Evolutionary conservation across 2,329 filamentous ascomycete species (phyloP).

Genomic region (Paecilomyces fulvus): DNA sequence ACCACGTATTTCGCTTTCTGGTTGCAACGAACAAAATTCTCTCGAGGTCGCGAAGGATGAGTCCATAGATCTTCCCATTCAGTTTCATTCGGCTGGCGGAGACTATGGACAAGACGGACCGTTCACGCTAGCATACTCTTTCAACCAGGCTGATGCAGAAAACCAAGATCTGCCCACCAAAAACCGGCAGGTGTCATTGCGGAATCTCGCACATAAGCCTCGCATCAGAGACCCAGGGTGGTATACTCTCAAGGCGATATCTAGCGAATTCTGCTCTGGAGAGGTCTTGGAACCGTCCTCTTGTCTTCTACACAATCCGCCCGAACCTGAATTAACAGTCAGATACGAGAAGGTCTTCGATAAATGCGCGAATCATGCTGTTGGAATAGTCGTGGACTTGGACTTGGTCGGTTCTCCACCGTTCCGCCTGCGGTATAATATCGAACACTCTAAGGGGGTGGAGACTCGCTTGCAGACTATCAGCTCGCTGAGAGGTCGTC

Average conservation of each 20-base stretch:
- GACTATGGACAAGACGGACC: slow-evolving; percentile 51
- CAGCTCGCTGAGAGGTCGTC: slow-evolving; percentile 67
- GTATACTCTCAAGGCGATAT: slow-evolving; percentile 74
- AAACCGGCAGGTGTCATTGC: slow-evolving; percentile 47
- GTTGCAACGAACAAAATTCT: slow-evolving; percentile 71
- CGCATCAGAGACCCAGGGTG: slow-evolving; percentile 69
- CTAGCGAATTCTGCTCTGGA: slow-evolving; percentile 72
- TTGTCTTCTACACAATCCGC: slow-evolving; percentile 85
- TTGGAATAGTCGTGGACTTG: slow-evolving; percentile 79
- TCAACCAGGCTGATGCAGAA: slow-evolving; percentile 68
- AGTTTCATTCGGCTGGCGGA: slow-evolving; percentile 56
- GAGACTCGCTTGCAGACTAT: slow-evolving; percentile 50
- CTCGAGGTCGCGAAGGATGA: slow-evolving; percentile 75
- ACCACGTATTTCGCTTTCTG: slow-evolving; percentile 61
- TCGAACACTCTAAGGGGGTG: slow-evolving; percentile 53
- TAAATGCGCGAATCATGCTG: slow-evolving; percentile 88
- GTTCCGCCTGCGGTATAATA: slow-evolving; percentile 72
- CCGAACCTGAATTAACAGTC: slow-evolving; percentile 71
- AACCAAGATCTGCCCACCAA: slow-evolving; percentile 54
- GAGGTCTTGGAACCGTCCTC: slow-evolving; percentile 89
- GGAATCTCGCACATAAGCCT: slow-evolving; percentile 55
- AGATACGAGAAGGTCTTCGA: slow-evolving; percentile 77
- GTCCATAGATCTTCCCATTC: slow-evolving; percentile 59
- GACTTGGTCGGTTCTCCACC: slow-evolving; percentile 89
- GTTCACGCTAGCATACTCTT: slow-evolving; percentile 71